Conservation (phyloP, 345 rosid species). For the Erysimum cheiranthoides region DNA sequence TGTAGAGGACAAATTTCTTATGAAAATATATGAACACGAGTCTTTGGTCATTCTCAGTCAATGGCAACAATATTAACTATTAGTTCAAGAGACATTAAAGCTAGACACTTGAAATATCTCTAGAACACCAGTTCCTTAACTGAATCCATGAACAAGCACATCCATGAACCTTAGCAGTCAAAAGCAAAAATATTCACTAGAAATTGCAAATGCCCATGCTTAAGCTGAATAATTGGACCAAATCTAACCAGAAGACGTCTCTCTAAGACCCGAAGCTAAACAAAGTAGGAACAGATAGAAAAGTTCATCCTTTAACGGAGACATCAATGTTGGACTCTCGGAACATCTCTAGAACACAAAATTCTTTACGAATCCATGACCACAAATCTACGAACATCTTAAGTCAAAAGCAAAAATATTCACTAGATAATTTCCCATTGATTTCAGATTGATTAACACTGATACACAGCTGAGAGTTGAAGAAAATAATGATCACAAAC, state of each 20-base stretch:
- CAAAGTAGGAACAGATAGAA: background rate
- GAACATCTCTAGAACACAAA: slow-evolving; percentile 9
- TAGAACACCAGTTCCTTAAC: background rate
- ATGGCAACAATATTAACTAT: background rate
- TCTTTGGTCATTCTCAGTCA: background rate
- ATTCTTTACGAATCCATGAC: background rate
- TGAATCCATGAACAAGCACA: background rate
- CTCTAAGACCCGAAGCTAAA: background rate
- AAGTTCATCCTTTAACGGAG: background rate
- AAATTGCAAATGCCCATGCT: slow-evolving; percentile 5
- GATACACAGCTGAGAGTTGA: background rate
- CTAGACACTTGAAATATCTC: background rate
- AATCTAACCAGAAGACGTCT: background rate
- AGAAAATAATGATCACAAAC: slow-evolving; percentile 46
- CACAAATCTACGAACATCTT: background rate
- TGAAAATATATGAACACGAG: background rate
- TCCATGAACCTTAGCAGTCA: background rate
- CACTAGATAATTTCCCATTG: background rate
- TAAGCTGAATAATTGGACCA: background rate
- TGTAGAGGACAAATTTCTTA: background rate
- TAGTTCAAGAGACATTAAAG: background rate
- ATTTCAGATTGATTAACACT: background rate
- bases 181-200: background rate
- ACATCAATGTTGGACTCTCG: background rate
- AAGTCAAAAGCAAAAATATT: background rate